Evolutionary conservation across 495 filamentous ascomycete species (phyloP), one percentile per base, ranked within the genome.

Genomic region (Cladorrhinum samala): DNA sequence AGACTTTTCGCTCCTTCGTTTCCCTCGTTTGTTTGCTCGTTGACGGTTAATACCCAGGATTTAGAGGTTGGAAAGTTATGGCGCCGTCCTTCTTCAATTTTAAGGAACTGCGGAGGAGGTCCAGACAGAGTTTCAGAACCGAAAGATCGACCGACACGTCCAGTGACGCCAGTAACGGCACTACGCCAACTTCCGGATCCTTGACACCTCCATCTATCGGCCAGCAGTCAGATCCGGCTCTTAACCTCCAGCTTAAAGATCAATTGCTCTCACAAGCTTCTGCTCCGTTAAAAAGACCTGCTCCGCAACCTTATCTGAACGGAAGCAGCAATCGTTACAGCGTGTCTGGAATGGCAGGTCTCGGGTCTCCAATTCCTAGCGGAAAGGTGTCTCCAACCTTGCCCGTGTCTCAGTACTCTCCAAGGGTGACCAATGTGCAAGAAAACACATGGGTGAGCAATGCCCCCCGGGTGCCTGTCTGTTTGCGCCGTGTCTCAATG

Each of bases 371-470:
- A 19, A 65, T 77, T 48, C 77, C 79, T 61, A 72, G 76, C 30
- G 75, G 70, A 65, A 48, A 69, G 67, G 72, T 72, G 30, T 33
- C 27, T 11, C 72, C 81, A 45, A 72, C 75, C 46, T 68, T 77
- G 48, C 79, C 79, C 2, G 77, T 81, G 9, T 94, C 90, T 17
- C 82, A 84, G 44, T 91, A 87, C 68, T 86, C 88, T 20, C 91
- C 90, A 11, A 77, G 81, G 50, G 78, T 96, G 17, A 65, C 83
- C 11, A 93, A 88, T 20, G 73, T 95, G 18, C 75, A 81, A 17
- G 89, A 96, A 43, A 87, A 84, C 59, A 82, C 87, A 25, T 93
- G 88, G 88, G 90, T 95, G 76, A 55, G 39, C 39, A n/a, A 18
- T 5, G n/a, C 5, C 4, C 6, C 5, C 11, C 17, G 39, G 6